Evolutionary conservation across 169 alveolate species (phyloP).

Genomic region (Cryptosporidium sp.): DNA sequence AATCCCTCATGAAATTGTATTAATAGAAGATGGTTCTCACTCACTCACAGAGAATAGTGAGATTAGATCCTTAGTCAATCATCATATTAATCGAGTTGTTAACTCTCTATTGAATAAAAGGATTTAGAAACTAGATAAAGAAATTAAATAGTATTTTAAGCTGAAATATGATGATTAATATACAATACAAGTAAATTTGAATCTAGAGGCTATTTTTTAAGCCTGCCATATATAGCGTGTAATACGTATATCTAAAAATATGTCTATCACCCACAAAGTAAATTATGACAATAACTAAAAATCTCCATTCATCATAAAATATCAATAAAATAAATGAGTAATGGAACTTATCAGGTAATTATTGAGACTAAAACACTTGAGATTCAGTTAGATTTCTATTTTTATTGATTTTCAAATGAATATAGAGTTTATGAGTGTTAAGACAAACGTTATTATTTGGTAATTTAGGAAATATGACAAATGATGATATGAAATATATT

Average conservation of each 20-base stretch:
- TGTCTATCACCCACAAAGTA: constrained; percentile 69
- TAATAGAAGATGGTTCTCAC: constrained; percentile 70
- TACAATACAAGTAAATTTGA: not conserved
- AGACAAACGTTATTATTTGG: not conserved
- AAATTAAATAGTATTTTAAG: not conserved
- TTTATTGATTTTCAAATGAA: constrained; percentile 3
- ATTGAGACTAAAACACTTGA: not conserved
- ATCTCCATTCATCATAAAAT: not conserved
- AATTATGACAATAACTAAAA: constrained; percentile 29
- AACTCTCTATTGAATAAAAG: not conserved
- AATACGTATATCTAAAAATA: constrained; percentile 51
- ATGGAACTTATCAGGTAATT: not conserved
- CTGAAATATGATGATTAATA: not conserved
- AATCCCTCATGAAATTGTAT: constrained; percentile 71
- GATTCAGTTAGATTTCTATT: too few species aligned
- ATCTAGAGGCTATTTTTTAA: not conserved
- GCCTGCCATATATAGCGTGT: constrained; percentile 18
- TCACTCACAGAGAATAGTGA: constrained; percentile 63
- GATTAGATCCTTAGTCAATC: constrained; percentile 55
- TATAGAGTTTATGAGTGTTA: not conserved
- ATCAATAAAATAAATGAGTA: not conserved
- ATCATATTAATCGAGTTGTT: constrained; percentile 54
- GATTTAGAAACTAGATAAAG: not conserved
- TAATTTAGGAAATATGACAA: not conserved
- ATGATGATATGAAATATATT: constrained; percentile 36